Evolutionary conservation across 305 asterid genomes (phyloP), one percentile per base, ranked within the genome.

Genomic region (Fraxinus latifolia): DNA sequence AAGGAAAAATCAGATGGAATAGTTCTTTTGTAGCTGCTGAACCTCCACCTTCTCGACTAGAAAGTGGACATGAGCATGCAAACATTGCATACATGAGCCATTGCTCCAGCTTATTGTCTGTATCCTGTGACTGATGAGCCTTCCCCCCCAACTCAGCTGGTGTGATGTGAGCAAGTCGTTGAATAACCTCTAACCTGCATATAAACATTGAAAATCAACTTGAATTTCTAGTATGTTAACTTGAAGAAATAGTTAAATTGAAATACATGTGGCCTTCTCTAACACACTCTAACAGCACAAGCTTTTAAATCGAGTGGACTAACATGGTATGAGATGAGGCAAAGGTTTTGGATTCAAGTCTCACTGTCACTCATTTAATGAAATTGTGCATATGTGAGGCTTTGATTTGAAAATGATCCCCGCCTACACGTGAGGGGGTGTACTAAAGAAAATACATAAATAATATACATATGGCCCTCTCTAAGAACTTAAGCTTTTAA

Each of bases 31-130:
- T 91, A 42, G 94, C 92, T 50, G 93, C 97, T 78, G 98, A 91
- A 82, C 95, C 95, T 76, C 92, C 98, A 83, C 92, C 95, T 87
- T 96, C 99, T 85, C 95, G 91, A 81, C 91, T 86, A 88, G 91
- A 95, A 78, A 91, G 92, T 50, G 98, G 98, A 75, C 98, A 94
- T 8, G 99, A 96, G 83, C 98, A 93, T 17, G 98, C 98, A 82
- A 94, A 95, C 97, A 94, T 94, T 79, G 99, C 93, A 91, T 96
- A 96, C 97, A 94, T 95, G 80, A 96, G 92, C 99, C 99, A 96
- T 76, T 96, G 98, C 82, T 96, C 99, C 84, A 96, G 91, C 90
- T 94, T 96, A 90, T 87, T 94, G 86, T 96, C 99, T 74, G 98
- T 86, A 83, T 96, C 99, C 88, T 94, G 99, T 0, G 96, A 92